phyloP scores from a whole-genome alignment of 2,329 filamentous ascomycete genomes.

The Neofusicoccum sp. region DNA sequence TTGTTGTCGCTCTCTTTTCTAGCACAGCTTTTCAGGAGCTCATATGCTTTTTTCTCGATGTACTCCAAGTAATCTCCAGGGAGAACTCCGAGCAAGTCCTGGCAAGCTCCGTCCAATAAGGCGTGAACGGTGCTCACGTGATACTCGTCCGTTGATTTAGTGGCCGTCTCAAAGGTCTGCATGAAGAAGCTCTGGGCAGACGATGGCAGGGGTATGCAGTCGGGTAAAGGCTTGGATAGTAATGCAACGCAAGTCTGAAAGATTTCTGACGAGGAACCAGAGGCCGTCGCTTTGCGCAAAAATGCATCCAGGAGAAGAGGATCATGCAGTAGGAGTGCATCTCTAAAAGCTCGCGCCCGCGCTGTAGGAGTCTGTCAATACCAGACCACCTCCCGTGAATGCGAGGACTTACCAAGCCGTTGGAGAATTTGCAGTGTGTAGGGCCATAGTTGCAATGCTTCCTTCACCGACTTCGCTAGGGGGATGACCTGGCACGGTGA shows the following conservation, averaged over 20 bases:
- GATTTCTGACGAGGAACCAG: slow-evolving; percentile 6
- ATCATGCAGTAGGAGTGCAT: slow-evolving; percentile 30
- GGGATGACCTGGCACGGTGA: slow-evolving; percentile 44
- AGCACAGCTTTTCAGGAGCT: background rate
- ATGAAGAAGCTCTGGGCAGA: slow-evolving; percentile 36
- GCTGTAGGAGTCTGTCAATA: background rate
- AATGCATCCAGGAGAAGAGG: slow-evolving; percentile 33
- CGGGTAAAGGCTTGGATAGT: slow-evolving; percentile 33
- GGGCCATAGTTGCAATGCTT: slow-evolving; percentile 51
- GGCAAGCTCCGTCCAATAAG: slow-evolving; percentile 38
- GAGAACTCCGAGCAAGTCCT: slow-evolving; percentile 28
- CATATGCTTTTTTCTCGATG: slow-evolving; percentile 6
- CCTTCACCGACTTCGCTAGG: slow-evolving; percentile 42
- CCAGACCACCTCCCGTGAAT: too few species aligned
- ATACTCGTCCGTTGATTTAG: slow-evolving; percentile 24
- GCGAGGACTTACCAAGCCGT: slow-evolving; percentile 43
- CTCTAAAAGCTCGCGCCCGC: slow-evolving; percentile 24
- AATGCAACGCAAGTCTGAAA: slow-evolving; percentile 29
- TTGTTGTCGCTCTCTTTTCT: background rate
- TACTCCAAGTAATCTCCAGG: slow-evolving; percentile 19
- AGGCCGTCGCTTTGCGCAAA: slow-evolving; percentile 32
- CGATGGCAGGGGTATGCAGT: slow-evolving; percentile 30
- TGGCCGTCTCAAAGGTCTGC: slow-evolving; percentile 30
- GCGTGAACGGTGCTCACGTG: slow-evolving; percentile 31
- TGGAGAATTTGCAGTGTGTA: slow-evolving; percentile 51